Percentiles rank a stretch among this genome's conserved stretches.
phyloP scores from a whole-genome alignment of 2,329 filamentous ascomycete genomes.

The Monascus ruber region DNA sequence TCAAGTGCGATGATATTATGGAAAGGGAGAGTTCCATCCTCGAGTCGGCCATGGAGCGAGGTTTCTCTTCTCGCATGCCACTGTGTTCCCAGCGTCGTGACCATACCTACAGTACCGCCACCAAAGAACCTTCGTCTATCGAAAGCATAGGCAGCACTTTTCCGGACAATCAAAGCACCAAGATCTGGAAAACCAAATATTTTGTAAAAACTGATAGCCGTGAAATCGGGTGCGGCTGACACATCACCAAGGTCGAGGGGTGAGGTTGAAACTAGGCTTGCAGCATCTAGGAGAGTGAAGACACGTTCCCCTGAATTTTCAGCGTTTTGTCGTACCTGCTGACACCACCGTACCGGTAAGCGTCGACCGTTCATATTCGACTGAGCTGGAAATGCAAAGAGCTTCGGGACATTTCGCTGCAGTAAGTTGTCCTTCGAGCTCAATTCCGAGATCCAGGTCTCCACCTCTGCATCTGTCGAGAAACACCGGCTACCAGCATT shows the following conservation, averaged over 20 bases:
- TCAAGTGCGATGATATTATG: conserved; percentile 81
- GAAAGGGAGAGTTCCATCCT: conserved; percentile 84
- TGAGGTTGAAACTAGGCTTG: conserved; percentile 67
- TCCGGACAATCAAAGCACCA: conserved; percentile 72
- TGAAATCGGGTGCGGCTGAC: conserved; percentile 64
- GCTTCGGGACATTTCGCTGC: conserved; percentile 12
- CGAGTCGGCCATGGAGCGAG: conserved; percentile 66
- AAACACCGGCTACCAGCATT: conserved; percentile 52
- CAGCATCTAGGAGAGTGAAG: conserved; percentile 69
- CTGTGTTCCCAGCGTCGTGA: conserved; percentile 61
- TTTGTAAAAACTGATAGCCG: conserved; percentile 82
- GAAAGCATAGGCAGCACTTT: conserved; percentile 54
- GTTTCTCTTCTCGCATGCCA: conserved; percentile 72
- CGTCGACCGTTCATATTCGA: conserved; percentile 84
- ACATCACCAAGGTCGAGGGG: conserved; percentile 58
- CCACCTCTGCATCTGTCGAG: conserved; percentile 49
- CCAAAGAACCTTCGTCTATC: conserved; percentile 71
- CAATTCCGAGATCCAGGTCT: conserved; percentile 48
- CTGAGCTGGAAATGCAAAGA: conserved; percentile 81
- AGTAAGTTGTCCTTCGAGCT: not conserved
- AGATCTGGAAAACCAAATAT: conserved; percentile 96
- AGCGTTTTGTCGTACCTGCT: conserved; percentile 31
- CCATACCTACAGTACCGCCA: conserved; percentile 87
- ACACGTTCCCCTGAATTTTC: conserved; percentile 28
- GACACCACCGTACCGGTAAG: conserved; percentile 60